Base-by-base conservation (phyloP, 2,329 filamentous ascomycete genomes). In the Diaporthe capsici region DNA sequence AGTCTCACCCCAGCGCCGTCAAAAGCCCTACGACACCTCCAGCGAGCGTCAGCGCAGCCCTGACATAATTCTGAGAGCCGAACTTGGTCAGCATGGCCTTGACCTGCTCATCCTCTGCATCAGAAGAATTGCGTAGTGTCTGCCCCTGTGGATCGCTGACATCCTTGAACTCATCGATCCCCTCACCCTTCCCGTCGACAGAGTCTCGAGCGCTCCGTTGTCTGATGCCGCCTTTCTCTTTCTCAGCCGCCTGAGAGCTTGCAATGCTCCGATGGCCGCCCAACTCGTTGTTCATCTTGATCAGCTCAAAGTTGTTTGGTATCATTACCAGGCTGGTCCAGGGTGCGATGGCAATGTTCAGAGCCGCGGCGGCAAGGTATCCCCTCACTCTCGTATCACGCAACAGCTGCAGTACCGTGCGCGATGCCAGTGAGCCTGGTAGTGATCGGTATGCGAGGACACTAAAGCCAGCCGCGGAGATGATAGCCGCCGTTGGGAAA, bases 401-500 rank as follows among this genome's bases (percentile, higher is more conserved):
- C 57, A 51, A 37, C 37, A 75, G 13, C n/a, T 60, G 61, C n/a
- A 57, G 44, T 4, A 51, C 22, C 2, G 42, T 49, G 22, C 47
- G 63, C 22, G 63, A 39, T 1, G 47, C 47, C 22, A 68, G 37
- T 2, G 47, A 68, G 20, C 34, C 17, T n/a, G 74, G 55, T 5
- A 71, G 47, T 12, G 71, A 60, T 25, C 37, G 74, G 72, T 80
- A 82, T 20, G 79, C 79, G 0, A 83, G 80, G 67, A 74, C 79
- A 12, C 77, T 71, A 74, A 84, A 84, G 37, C 81, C 80, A 0
- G 79, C 70, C 9, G 78, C 78, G 0, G 82, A 81, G 68, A 81
- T 15, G n/a, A 82, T 39, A 7, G 81, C 81, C 72, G 79, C 76
- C 25, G 68, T 74, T 10, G 82, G 83, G 75, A 84, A 83, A 44